Percentiles rank a stretch among this genome's conserved stretches.
Evolutionary conservation across 225 moss, liverwort and hornwort species (phyloP).

Genomic region (Marchantia paleacea): DNA sequence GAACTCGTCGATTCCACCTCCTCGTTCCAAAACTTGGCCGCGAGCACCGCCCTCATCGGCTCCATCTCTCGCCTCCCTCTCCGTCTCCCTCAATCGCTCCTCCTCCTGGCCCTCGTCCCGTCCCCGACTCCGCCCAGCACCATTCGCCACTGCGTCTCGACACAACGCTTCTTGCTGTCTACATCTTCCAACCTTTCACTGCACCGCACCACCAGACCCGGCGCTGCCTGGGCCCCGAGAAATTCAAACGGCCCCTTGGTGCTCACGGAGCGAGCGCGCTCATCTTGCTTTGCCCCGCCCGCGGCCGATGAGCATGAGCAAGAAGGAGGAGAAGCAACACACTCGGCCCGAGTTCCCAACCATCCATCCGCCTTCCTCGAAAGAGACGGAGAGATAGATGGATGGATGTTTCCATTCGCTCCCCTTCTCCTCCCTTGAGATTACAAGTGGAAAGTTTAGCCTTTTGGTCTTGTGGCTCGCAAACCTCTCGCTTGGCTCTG

Average conservation of each 20-base stretch:
- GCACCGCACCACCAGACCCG: background rate
- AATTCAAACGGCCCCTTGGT: background rate
- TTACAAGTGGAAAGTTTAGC: slow-evolving; percentile 19
- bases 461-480: slow-evolving; percentile 1
- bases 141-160: slow-evolving; percentile 26
- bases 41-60: slow-evolving; percentile 66
- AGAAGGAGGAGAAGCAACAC: background rate
- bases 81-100: background rate
- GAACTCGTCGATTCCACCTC: slow-evolving; percentile 88
- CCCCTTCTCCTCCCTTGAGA: slow-evolving; percentile 3
- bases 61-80: slow-evolving; percentile 33
- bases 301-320: background rate
- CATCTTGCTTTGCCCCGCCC: background rate
- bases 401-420: background rate
- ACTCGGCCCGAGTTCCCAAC: background rate
- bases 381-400: background rate
- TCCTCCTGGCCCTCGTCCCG: slow-evolving; percentile 1
- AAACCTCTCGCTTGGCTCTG: slow-evolving; percentile 3
- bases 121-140: background rate
- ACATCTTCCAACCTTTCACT: slow-evolving; percentile 29
- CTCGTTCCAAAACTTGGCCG: slow-evolving; percentile 92
- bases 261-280: background rate
- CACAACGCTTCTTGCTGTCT: slow-evolving; percentile 19
- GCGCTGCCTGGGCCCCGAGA: background rate
- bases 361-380: background rate